Evolutionary conservation across 139 green algal genomes (phyloP).

Genomic region (Picochlorum sp.): DNA sequence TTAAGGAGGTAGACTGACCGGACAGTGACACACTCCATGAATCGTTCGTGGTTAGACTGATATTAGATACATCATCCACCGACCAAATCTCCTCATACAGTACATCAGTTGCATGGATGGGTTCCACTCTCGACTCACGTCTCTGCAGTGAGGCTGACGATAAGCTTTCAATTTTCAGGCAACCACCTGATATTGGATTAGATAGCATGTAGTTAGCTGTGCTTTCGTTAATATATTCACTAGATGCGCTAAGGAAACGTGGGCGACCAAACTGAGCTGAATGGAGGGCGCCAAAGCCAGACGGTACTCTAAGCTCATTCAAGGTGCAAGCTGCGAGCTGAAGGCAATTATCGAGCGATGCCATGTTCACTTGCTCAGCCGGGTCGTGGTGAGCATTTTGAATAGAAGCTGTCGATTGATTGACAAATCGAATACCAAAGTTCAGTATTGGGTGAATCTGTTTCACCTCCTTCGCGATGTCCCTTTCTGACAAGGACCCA

Average conservation of each 20-base stretch:
- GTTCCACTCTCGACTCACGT: background rate
- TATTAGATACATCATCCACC: background rate
- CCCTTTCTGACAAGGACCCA: background rate
- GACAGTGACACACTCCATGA: background rate
- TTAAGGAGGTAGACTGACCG: background rate
- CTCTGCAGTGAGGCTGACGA: background rate
- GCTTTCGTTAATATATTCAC: background rate
- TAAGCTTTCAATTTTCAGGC: constrained; percentile 11
- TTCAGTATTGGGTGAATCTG: background rate
- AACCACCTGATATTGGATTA: background rate
- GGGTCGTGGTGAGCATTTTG: constrained; percentile 2
- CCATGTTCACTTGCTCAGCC: constrained; percentile 32
- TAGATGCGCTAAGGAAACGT: constrained; percentile 6
- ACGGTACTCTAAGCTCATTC: constrained; percentile 17
- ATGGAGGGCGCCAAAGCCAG: background rate
- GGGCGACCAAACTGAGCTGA: no score
- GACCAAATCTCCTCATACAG: constrained; percentile 27
- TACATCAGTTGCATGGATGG: constrained; percentile 9
- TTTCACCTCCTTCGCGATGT: background rate
- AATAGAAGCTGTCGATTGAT: background rate
- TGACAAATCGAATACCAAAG: background rate
- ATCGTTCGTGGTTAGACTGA: background rate
- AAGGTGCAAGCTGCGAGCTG: constrained; percentile 40
- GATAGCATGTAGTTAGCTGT: constrained; percentile 18
- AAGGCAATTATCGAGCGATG: constrained; percentile 46